Base-by-base conservation (phyloP, 257 asterid genomes). In the Coffea eugenioides region DNA sequence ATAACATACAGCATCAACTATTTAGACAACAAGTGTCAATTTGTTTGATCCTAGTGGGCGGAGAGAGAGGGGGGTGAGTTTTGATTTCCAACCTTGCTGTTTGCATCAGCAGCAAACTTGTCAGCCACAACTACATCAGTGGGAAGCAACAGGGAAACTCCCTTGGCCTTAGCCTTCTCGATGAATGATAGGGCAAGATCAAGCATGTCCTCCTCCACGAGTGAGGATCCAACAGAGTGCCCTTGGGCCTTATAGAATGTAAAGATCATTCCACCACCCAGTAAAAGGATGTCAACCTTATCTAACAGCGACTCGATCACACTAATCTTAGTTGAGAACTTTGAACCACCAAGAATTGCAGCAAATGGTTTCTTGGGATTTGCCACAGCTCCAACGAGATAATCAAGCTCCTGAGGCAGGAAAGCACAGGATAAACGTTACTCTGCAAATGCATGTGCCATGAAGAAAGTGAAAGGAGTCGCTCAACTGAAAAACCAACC, bases 241-340 rank as follows among this genome's bases (percentile, higher is more conserved):
- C 97, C 97, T 84, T 93, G 95, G 72, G 97, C 97, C 87, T 90
- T 91, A 84, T 87, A 91, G 90, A 93, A 93, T 56, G 97, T 93
- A 80, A 82, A 93, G 83, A 91, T 91, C 97, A 93, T 93, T 48
- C 97, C 97, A 77, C 97, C 97, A 71, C 97, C 97, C 1, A 93
- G 91, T n/a, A 93, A 46, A 76, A 93, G 92, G 57, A 90, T 3
- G 82, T 91, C 91, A 51, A 90, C 97, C 89, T 90, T 93, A 73
- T 85, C 88, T 83, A 93, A 82, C 51, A 93, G 82, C 16, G 97
- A 91, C 88, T 93, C 92, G 4, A 91, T 93, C 65, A 90, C 93
- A 39, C 93, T 89, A 79, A 90, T 93, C 80, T 93, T 93, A 73
- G 88, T 77, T 56, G 97, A 93, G 43, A 93, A 95, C 89, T 91